Base-by-base conservation (phyloP, 495 filamentous ascomycete genomes). In the Antarctomyces pellizariae region DNA sequence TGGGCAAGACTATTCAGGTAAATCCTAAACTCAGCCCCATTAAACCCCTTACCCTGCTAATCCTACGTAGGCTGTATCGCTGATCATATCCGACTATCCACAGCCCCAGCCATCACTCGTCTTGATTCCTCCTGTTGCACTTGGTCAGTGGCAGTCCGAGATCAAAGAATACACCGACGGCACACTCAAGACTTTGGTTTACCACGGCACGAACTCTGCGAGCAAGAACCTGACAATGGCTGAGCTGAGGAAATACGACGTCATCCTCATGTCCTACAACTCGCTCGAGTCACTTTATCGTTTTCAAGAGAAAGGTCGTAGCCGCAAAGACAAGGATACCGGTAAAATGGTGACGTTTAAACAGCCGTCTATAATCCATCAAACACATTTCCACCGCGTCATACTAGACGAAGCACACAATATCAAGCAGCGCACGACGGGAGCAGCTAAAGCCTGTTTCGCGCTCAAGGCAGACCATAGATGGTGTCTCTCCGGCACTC, bases 1-100 rank as follows among this genome's bases (percentile, higher is more conserved):
- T 95, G 62, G 86, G 86, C 16, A 97, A 97, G 56, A 97, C 86
- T 0, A 93, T 97, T 20, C 86, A 97, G n/a, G n/a, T n/a, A n/a
- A n/a, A n/a, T n/a, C n/a, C n/a, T n/a, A n/a, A n/a, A n/a, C n/a
- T n/a, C n/a, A n/a, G n/a, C n/a, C n/a, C n/a, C 44, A n/a, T n/a
- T n/a, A n/a, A n/a, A n/a, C n/a, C n/a, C n/a, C n/a, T n/a, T n/a
- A n/a, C n/a, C n/a, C n/a, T n/a, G n/a, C n/a, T n/a, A n/a, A n/a
- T n/a, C n/a, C n/a, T n/a, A n/a, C n/a, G n/a, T n/a, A n/a, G 36
- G 82, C 86, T 2, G 82, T 97, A 4, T 89, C 83, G 5, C 58
- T 95, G 8, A 77, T 97, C 44, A 97, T 95, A 83, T 90, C 82
- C 4, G 83, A 97, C 43, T 91, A 74, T 36, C 82, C 83, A 10